Base-by-base conservation (phyloP, 805 yeast genomes). In the Candida insectalens region DNA sequence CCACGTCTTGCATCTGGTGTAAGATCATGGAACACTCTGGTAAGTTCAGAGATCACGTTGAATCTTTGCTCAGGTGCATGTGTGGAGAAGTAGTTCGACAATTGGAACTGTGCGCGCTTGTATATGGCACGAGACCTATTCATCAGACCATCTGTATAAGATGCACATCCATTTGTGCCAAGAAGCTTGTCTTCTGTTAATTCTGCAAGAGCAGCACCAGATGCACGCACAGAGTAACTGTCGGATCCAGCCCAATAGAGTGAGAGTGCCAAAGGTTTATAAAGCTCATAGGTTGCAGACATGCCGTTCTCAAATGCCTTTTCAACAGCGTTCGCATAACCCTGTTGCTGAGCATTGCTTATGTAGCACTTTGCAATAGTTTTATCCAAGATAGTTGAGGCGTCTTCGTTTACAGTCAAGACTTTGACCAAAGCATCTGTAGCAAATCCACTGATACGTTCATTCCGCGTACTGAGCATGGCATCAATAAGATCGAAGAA, bases 401-500 rank as follows among this genome's bases (percentile, higher is more conserved):
- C 67, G 4, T 70, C 60, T 7, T 19, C 13, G 49, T 89, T 88
- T 30, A 69, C 62, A 8, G 56, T 60, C 15, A 92, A 61, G 25
- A 92, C 61, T 43, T 81, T 83, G 30, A 67, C 62, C 28, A 92
- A 59, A 0, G 96, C 96, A 12, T 60, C 59, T 16, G 74, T 66
- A 0, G 95, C 97, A 25, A 81, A 53, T 4, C 62, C 68, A 34
- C 69, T 74, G 18, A 80, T 62, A 21, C 62, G 60, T 6, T 76
- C 80, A 31, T 72, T 74, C 4, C 71, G 67, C 0, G 80, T 67
- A 16, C 65, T 60, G 34, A 88, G 66, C 17, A 89, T 60, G 2
- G 84, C 65, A 46, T 79, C 79, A n/a, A 85, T 70, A 97, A 97
- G 92, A 12, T 67, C 62, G 53, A 85, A 61, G 14, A 87, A 63